Conservation (phyloP, 2,329 filamentous ascomycete genomes). For the Herpotrichia juniperi region DNA sequence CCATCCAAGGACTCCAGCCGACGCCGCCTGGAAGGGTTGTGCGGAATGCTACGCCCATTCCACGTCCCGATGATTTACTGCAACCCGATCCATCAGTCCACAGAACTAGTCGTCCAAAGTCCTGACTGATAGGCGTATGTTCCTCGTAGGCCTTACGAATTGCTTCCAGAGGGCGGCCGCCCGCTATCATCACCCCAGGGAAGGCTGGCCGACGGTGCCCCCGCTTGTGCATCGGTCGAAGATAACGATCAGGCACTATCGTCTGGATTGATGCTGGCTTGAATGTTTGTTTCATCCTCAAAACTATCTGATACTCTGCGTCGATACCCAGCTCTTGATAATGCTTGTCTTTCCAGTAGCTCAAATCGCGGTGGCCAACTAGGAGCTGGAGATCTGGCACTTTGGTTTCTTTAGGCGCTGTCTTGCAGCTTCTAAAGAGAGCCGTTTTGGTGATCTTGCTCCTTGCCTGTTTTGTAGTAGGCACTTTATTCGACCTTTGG, state of each 20-base stretch:
- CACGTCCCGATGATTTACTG: not conserved
- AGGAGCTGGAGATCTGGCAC: not conserved
- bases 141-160: constrained; percentile 12
- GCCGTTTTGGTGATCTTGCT: no score
- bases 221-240: not conserved
- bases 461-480: not conserved
- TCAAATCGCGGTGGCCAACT: not conserved
- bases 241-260: constrained; percentile 9
- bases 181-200: constrained; percentile 3
- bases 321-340: constrained; percentile 8
- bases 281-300: not conserved
- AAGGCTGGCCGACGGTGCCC: constrained; percentile 2
- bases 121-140: constrained; percentile 5
- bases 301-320: not conserved
- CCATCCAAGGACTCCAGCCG: constrained; percentile 12
- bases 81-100: constrained; percentile 16
- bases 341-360: constrained; percentile 8
- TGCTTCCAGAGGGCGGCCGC: no score
- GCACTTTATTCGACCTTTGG: not conserved
- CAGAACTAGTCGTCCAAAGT: constrained; percentile 8
- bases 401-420: not conserved
- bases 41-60: constrained; percentile 13
- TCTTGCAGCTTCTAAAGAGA: no score
- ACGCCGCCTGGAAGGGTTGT: not conserved
- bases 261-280: constrained; percentile 8